A percentile compares a stretch with the other conserved stretches of the same genome.
These are phyloP conservation scores for Decorospora gaudefroyi DNA, from an alignment of 2,329 filamentous ascomycete genomes.

Conservation along the genomic window DNA sequence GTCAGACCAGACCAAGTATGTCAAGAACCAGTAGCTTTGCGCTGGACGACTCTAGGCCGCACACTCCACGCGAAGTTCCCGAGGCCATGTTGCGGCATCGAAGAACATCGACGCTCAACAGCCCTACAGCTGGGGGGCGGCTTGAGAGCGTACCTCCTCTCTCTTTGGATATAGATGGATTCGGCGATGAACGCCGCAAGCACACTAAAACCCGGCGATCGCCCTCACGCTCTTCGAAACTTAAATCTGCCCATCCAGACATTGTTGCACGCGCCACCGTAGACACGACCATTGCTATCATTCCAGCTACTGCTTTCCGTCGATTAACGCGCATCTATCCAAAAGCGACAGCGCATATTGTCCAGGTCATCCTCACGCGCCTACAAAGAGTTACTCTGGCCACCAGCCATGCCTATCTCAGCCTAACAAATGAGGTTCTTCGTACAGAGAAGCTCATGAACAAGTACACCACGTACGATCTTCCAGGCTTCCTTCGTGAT, in stretches of 20 bases:
- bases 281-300: slow-evolving; percentile 97
- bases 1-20: slow-evolving; percentile 25
- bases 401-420: slow-evolving; percentile 92
- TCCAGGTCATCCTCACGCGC: slow-evolving; percentile 93
- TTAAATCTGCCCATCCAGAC: slow-evolving; percentile 88
- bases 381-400: slow-evolving; percentile 93
- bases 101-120: slow-evolving; percentile 41
- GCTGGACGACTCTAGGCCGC: slow-evolving; percentile 39
- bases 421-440: slow-evolving; percentile 86
- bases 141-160: slow-evolving; percentile 72
- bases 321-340: slow-evolving; percentile 92
- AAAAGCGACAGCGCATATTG: slow-evolving; percentile 94
- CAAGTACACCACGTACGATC: slow-evolving; percentile 85
- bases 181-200: slow-evolving; percentile 27
- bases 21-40: slow-evolving; percentile 39
- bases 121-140: slow-evolving; percentile 43
- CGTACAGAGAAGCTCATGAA: slow-evolving; percentile 94
- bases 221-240: slow-evolving; percentile 44
- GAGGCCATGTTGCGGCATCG: slow-evolving; percentile 30
- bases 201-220: slow-evolving; percentile 26
- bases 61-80: slow-evolving; percentile 34
- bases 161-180: slow-evolving; percentile 62
- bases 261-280: slow-evolving; percentile 95
- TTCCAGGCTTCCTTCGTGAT: slow-evolving; percentile 88
- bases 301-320: slow-evolving; percentile 93